A percentile compares a stretch with the other conserved stretches of the same genome.
These are phyloP conservation scores for Blastobotrys chiropterorum DNA, from an alignment of 805 yeast genomes.

Conservation along the genomic window DNA sequence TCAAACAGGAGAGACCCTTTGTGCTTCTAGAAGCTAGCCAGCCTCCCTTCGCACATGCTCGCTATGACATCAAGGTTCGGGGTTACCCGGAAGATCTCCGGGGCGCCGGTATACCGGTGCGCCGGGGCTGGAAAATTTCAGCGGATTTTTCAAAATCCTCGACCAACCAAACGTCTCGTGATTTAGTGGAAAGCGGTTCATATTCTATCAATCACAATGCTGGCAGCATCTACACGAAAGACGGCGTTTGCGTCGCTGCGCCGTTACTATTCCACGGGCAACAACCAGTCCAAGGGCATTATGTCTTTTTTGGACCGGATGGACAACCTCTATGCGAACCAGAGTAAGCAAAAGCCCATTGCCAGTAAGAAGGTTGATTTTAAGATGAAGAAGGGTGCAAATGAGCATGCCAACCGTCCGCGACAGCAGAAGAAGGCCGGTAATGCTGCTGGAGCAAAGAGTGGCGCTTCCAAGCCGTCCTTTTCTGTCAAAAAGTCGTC, in stretches of 20 bases:
- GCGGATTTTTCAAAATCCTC: no score
- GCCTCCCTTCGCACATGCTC: no score
- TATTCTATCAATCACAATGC: not conserved
- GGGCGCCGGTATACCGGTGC: no score
- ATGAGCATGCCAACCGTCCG: no score
- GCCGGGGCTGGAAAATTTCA: no score
- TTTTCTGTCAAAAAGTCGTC: not conserved
- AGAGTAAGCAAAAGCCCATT: not conserved
- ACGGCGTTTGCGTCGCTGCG: not conserved
- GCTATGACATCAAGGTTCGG: no score
- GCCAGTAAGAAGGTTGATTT: not conserved
- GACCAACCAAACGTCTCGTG: not conserved
- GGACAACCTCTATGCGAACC: slow-evolving; percentile 4
- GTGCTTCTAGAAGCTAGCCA: no score
- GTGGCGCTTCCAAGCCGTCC: no score
- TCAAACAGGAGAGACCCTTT: no score
- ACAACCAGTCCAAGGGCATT: slow-evolving; percentile 1
- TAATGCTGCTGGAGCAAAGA: not conserved
- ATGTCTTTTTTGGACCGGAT: slow-evolving; percentile 7
- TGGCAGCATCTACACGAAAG: not conserved
- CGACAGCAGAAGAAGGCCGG: no score
- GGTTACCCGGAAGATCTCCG: no score
- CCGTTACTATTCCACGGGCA: slow-evolving; percentile 2
- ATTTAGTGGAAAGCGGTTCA: not conserved
- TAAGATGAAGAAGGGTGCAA: not conserved